phyloP scores from a whole-genome alignment of 768 basidiomycete species.

The Rhodotorula paludigena region DNA sequence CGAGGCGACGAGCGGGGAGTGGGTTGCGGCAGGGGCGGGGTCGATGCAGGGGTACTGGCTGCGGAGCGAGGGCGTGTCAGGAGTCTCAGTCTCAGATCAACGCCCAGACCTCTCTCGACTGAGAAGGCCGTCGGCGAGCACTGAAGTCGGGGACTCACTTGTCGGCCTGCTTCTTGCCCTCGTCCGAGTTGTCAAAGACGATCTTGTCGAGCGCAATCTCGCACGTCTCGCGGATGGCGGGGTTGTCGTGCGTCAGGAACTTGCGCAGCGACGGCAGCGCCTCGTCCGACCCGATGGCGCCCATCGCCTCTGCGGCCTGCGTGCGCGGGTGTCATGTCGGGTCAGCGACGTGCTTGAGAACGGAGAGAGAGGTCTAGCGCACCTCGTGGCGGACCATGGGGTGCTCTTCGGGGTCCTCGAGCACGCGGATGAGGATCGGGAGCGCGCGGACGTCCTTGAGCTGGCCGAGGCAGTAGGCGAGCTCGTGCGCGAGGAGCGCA shows the following conservation, averaged over 20 bases:
- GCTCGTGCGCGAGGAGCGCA: constrained; percentile 88
- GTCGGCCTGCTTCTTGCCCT: constrained; percentile 42
- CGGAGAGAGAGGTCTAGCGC: constrained; percentile 29
- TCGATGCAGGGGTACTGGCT: constrained; percentile 79
- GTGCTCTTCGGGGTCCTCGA: constrained; percentile 66
- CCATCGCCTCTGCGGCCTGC: constrained; percentile 97
- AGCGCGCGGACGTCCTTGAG: constrained; percentile 69
- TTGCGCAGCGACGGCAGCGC: constrained; percentile 67
- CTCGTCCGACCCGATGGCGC: constrained; percentile 69
- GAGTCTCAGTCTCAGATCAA: neutral
- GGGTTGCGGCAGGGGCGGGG: constrained; percentile 65
- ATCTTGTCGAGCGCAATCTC: constrained; percentile 96
- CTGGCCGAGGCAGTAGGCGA: constrained; percentile 95
- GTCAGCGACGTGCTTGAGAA: too few species aligned
- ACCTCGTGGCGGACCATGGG: constrained; percentile 99
- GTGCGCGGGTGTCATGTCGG: neutral
- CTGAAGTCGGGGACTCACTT: constrained; percentile 22
- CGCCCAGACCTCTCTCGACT: neutral
- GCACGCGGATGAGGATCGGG: constrained; percentile 68
- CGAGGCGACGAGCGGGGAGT: constrained; percentile 47
- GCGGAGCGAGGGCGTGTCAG: neutral
- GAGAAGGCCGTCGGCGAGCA: constrained; percentile 25
- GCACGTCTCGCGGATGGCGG: constrained; percentile 76
- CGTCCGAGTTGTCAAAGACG: constrained; percentile 64
- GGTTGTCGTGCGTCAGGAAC: constrained; percentile 68